A percentile compares a stretch with the other conserved stretches of the same genome.
These are phyloP conservation scores for Aquanectria penicillioides DNA, from an alignment of 2,329 filamentous ascomycete genomes.

Conservation along the genomic window DNA sequence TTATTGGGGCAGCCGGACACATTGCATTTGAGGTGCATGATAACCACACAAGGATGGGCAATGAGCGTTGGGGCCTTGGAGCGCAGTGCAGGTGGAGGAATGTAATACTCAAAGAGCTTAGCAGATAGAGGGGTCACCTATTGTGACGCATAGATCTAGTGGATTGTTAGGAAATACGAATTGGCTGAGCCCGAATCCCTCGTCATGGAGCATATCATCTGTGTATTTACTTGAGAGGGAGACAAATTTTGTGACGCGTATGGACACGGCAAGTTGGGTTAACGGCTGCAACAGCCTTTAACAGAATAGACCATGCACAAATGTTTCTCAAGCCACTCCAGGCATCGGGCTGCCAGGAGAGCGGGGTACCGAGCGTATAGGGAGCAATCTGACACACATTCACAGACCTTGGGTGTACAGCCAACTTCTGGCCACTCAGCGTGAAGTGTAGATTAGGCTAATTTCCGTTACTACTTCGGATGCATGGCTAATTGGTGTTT, in stretches of 20 bases:
- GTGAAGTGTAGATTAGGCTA: too few species aligned
- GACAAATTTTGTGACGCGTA: not conserved
- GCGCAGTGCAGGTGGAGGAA: not conserved
- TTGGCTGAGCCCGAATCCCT: not conserved
- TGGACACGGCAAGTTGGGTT: too few species aligned
- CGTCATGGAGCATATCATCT: not conserved
- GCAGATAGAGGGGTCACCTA: not conserved
- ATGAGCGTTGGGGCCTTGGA: not conserved
- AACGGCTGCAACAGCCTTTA: too few species aligned
- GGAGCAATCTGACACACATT: too few species aligned
- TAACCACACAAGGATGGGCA: not conserved
- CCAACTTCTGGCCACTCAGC: too few species aligned
- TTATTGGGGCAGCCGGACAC: not conserved
- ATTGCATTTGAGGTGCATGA: not conserved
- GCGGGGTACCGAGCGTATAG: too few species aligned
- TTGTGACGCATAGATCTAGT: not conserved
- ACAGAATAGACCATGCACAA: too few species aligned
- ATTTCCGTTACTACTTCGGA: too few species aligned
- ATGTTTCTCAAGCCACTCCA: too few species aligned
- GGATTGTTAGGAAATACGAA: not conserved
- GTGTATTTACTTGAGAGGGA: not conserved
- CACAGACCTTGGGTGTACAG: too few species aligned
- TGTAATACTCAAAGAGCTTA: not conserved
- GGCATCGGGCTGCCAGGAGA: too few species aligned
- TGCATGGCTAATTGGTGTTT: too few species aligned